Percentiles rank a stretch among this genome's conserved stretches.
Conservation (phyloP, 2,329 filamentous ascomycete species). For the Pseudogymnoascus sp. region DNA sequence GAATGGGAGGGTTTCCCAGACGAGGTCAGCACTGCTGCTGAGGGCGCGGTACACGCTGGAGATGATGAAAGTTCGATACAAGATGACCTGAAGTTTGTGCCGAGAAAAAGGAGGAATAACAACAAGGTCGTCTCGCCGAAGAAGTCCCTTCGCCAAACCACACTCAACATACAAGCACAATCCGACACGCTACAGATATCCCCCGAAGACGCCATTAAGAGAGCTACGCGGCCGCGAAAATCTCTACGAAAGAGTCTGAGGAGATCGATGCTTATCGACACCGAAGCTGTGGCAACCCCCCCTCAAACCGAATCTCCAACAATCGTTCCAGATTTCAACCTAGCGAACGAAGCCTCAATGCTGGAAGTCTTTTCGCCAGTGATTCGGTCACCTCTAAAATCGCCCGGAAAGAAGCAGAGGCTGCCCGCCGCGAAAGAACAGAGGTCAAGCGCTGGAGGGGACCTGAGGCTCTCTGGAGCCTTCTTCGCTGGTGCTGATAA, state of each 20-base stretch:
- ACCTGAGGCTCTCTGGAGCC: not conserved
- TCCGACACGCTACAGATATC: not conserved
- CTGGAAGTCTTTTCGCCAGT: not conserved
- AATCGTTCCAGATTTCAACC: not conserved
- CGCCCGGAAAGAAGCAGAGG: not conserved
- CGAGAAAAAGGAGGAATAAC: conserved; percentile 27
- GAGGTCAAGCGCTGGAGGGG: not conserved
- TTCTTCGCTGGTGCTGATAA: not conserved
- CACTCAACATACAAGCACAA: conserved; percentile 9
- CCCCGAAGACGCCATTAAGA: not conserved
- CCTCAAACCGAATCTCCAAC: not conserved
- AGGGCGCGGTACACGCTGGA: not conserved
- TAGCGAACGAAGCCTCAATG: not conserved
- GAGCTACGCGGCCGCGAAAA: conserved; percentile 16
- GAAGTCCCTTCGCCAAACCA: conserved; percentile 19
- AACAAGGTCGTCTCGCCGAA: conserved; percentile 26
- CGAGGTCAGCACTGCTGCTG: not conserved
- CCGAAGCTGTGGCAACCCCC: not conserved
- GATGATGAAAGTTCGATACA: not conserved
- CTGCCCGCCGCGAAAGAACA: not conserved
- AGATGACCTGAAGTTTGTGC: conserved; percentile 18
- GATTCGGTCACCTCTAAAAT: not conserved
- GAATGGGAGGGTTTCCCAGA: conserved; percentile 2
- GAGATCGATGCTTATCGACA: conserved; percentile 7
- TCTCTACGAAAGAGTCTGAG: conserved; percentile 19